These are phyloP conservation scores for Magnolia changhungtana DNA, from an alignment of 164 flowering plant species.

Conservation along the genomic window DNA sequence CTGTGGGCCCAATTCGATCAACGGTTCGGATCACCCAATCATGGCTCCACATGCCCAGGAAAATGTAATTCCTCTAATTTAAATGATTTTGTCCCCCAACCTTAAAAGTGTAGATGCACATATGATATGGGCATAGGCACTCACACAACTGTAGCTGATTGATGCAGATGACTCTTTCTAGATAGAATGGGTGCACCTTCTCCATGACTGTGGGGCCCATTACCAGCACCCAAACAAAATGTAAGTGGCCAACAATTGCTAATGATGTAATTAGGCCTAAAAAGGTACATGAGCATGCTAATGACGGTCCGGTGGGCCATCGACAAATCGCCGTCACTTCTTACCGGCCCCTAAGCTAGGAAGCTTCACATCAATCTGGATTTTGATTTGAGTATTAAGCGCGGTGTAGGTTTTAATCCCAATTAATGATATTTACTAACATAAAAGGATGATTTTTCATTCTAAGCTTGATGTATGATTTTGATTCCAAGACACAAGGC, in stretches of 20 bases:
- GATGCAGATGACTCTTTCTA: slow-evolving; percentile 5
- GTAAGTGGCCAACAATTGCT: slow-evolving; percentile 44
- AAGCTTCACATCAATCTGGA: too few relatives aligned
- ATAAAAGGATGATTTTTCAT: too few relatives aligned
- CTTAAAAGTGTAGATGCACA: slow-evolving; percentile 10
- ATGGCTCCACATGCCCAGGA: too few relatives aligned
- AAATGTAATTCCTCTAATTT: slow-evolving; percentile 11
- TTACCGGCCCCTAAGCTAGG: too few relatives aligned
- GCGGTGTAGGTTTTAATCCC: too few relatives aligned
- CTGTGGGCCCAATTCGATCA: too few relatives aligned
- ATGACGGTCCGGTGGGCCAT: slow-evolving; percentile 8
- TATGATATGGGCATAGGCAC: slow-evolving; percentile 4
- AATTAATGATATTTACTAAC: too few relatives aligned
- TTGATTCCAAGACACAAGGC: too few relatives aligned
- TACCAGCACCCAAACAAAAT: not conserved
- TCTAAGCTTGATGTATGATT: too few relatives aligned
- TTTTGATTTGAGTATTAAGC: too few relatives aligned
- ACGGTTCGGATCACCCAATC: too few relatives aligned
- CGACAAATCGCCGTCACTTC: slow-evolving; percentile 23
- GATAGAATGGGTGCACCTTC: not conserved
- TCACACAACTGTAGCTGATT: slow-evolving; percentile 14
- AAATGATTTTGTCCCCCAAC: slow-evolving; percentile 8
- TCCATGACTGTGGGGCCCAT: slow-evolving; percentile 11
- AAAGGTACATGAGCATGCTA: slow-evolving; percentile 3
- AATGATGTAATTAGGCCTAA: slow-evolving; percentile 14